phyloP scores from a whole-genome alignment of 1,139 yeast species.

The Debaryomyces singareniensis region DNA sequence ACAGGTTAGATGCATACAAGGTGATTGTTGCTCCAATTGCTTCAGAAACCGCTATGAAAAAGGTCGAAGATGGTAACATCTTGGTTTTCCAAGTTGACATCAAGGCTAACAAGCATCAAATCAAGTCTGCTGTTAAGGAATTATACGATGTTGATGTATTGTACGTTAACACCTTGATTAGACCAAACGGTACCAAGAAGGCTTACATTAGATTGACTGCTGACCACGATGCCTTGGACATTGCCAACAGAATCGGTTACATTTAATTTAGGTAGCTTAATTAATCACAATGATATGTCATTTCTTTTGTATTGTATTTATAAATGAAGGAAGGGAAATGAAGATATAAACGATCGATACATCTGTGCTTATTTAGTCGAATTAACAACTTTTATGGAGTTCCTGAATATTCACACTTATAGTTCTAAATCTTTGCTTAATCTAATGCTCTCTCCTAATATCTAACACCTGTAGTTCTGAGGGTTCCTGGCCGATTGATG shows the following conservation, averaged over 20 bases:
- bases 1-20: slow-evolving; percentile 96
- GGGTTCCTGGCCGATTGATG: too few relatives aligned
- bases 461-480: too few relatives aligned
- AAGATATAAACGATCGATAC: too few relatives aligned
- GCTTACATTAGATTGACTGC: slow-evolving; percentile 99
- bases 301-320: slow-evolving; percentile 1
- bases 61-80: slow-evolving; percentile 99
- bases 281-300: slow-evolving; percentile 1
- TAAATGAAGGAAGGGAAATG: not conserved
- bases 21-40: slow-evolving; percentile 92
- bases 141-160: slow-evolving; percentile 93
- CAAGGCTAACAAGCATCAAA: slow-evolving; percentile 96
- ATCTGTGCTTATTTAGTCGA: not conserved
- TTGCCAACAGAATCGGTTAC: slow-evolving; percentile 99
- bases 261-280: slow-evolving; percentile 43
- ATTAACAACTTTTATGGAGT: too few relatives aligned
- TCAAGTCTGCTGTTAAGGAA: slow-evolving; percentile 97
- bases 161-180: slow-evolving; percentile 92
- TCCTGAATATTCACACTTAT: too few relatives aligned
- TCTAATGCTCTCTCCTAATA: too few relatives aligned
- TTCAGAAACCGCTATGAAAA: slow-evolving; percentile 98
- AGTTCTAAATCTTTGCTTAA: too few relatives aligned
- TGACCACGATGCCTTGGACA: slow-evolving; percentile 99
- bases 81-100: slow-evolving; percentile 97
- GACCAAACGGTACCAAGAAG: slow-evolving; percentile 99